phyloP scores from a whole-genome alignment of 2,329 filamentous ascomycete genomes.

The Fusarium clavum region DNA sequence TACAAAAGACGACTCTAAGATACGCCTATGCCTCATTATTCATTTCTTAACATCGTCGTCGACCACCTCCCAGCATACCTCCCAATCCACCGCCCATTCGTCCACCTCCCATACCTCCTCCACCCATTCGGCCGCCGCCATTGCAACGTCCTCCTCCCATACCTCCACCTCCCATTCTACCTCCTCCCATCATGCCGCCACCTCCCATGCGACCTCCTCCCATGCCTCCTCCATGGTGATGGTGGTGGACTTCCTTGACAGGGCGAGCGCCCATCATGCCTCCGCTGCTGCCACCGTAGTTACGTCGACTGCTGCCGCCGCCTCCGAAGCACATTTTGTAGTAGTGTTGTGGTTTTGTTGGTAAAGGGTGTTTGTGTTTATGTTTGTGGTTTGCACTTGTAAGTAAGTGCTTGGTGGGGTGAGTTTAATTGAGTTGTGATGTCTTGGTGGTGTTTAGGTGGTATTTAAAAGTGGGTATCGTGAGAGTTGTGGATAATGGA shows the following conservation, averaged over 20 bases:
- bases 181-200: neutral
- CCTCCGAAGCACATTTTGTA: constrained; percentile 19
- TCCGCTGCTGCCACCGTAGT: neutral
- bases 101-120: constrained; percentile 17
- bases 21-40: neutral
- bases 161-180: constrained; percentile 2
- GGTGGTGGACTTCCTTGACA: constrained; percentile 18
- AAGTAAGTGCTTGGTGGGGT: neutral
- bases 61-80: constrained; percentile 5
- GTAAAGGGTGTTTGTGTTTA: neutral
- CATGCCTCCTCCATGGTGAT: constrained; percentile 16
- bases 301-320: constrained; percentile 1
- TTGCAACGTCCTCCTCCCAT: neutral
- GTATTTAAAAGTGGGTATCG: neutral
- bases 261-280: constrained; percentile 22
- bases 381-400: neutral
- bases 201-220: constrained; percentile 3
- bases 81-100: constrained; percentile 20
- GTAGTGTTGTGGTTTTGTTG: neutral
- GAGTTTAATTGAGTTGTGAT: neutral
- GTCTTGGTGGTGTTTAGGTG: neutral
- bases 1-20: neutral
- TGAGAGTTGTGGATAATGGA: neutral
- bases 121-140: constrained; percentile 12
- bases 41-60: constrained; percentile 2